Percentiles rank a stretch among this genome's conserved stretches.
Evolutionary conservation across 148 eudicot species (phyloP).

Genomic region (Selenicereus undatus): DNA sequence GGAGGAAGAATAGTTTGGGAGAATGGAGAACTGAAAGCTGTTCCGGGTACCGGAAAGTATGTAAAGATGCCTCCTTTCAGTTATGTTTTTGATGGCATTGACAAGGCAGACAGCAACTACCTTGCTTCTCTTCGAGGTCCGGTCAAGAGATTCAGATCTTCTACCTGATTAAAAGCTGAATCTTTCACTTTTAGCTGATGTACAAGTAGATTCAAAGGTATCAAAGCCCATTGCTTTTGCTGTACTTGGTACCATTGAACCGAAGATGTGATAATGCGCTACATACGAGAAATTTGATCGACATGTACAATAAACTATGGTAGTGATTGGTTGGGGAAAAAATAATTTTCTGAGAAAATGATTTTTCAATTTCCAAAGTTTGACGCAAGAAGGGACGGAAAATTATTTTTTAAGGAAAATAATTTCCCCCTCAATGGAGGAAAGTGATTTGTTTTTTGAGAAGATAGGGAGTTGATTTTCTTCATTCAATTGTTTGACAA

Average conservation of each 20-base stretch:
- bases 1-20: conserved; percentile 90
- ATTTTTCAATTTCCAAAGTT: no score
- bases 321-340: no score
- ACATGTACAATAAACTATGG: background rate
- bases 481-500: no score
- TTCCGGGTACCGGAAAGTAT: conserved; percentile 79
- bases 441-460: no score
- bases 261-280: background rate
- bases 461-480: no score
- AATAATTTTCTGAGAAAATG: no score
- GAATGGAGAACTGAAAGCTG: conserved; percentile 57
- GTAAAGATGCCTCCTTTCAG: conserved; percentile 75
- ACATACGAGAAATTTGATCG: background rate
- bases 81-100: conserved; percentile 79
- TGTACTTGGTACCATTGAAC: background rate
- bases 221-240: background rate
- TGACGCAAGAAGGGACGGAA: no score
- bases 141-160: conserved; percentile 49
- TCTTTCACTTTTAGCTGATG: background rate
- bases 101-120: conserved; percentile 59
- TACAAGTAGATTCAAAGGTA: background rate
- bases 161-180: conserved; percentile 17
- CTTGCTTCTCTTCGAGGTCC: conserved; percentile 82
- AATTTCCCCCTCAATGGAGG: no score
- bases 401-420: no score